Evolutionary conservation across 805 yeast species (phyloP), one percentile per base, ranked within the genome.

Genomic region (Saturnispora zaruensis): DNA sequence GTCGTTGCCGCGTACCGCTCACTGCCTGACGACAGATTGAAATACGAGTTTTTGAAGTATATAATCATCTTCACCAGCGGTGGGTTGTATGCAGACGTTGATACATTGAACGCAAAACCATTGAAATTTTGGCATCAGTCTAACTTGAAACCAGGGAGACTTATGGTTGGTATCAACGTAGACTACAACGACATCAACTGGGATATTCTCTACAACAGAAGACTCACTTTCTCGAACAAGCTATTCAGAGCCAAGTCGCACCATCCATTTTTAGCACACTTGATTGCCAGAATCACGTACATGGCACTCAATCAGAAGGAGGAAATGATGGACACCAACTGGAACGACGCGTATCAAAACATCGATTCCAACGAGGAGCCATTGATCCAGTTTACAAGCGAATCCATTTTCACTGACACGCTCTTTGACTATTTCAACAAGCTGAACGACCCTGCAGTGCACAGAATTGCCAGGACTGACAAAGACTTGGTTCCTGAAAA

Each of bases 71-170:
- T 59, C 52, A 70, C 79, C 3, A 63, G 66, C 43, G 85, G 85
- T 44, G 85, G 85, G n/a, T 72, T 77, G 11, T 80, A 80, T 57
- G 74, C 82, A 3, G 84, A 80, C 59, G 76, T 79, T 33, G 85
- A 80, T 59, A 79, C 84, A 0, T 68, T 66, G 51, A 74, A 80
- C 24, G 68, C 75, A 47, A 78, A 73, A 51, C 82, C 82, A 1
- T 48, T 66, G 20, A 59, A 54, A 53, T 57, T 44, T 50, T 66
- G 69, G 69, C 57, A 58, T 46, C 52, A 57, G 34, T 59, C 67
- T 9, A 45, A 41, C 21, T 45, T 53, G 23, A 53, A 58, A 53
- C 53, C 53, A 50, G 13, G 50, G 51, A 60, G 55, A 46, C 50
- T 65, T 24, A 54, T 60, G 58, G 61, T 64, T 40, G 69, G 67